phyloP scores from a whole-genome alignment of 805 yeast genomes.

The Nakazawaea ernobii region DNA sequence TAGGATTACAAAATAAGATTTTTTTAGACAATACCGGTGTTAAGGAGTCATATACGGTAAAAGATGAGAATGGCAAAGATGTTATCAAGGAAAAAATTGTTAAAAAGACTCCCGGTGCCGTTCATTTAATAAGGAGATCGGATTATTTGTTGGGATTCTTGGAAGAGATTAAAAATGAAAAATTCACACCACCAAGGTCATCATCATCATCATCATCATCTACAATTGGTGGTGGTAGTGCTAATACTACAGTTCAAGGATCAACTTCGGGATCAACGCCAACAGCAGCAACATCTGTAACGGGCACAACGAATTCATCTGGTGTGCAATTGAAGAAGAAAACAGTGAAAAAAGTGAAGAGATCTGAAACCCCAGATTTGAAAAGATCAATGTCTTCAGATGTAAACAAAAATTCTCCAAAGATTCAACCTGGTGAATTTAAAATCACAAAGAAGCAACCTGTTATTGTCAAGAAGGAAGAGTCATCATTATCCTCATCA shows the following conservation, averaged over 20 bases:
- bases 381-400: slow-evolving; percentile 15
- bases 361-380: slow-evolving; percentile 1
- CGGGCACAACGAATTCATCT: not conserved
- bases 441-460: not conserved
- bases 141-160: slow-evolving; percentile 77
- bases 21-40: slow-evolving; percentile 44
- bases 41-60: slow-evolving; percentile 23
- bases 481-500: slow-evolving; percentile 11
- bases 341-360: slow-evolving; percentile 8
- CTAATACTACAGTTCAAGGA: not conserved
- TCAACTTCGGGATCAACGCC: slow-evolving; percentile 17
- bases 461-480: slow-evolving; percentile 19
- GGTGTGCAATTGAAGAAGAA: slow-evolving; percentile 11
- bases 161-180: slow-evolving; percentile 34
- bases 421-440: not conserved
- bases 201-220: too few relatives aligned
- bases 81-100: slow-evolving; percentile 24
- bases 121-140: slow-evolving; percentile 85
- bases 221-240: too few relatives aligned
- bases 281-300: slow-evolving; percentile 9
- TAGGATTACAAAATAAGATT: slow-evolving; percentile 80
- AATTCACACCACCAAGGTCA: not conserved
- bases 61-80: slow-evolving; percentile 25
- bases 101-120: slow-evolving; percentile 84
- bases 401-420: slow-evolving; percentile 11